phyloP scores from a whole-genome alignment of 345 rosid species.

The Euphorbia lathyris region DNA sequence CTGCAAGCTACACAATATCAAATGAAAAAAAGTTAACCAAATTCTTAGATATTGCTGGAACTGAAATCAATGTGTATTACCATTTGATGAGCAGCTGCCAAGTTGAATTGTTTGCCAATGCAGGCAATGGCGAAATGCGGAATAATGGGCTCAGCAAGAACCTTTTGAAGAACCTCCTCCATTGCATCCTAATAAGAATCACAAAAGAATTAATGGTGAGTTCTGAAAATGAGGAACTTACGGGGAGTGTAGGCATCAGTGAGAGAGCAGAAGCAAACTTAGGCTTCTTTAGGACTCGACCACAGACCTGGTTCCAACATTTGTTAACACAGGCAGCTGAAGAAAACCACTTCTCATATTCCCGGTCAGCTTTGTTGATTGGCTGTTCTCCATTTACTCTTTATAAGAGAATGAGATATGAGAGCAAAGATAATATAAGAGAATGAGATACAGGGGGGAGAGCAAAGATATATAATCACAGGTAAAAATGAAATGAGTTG shows the following conservation, averaged over 20 bases:
- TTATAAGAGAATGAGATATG: neutral
- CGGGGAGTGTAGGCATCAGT: too few relatives aligned
- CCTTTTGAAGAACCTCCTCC: too few relatives aligned
- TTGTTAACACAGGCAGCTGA: slow-evolving; percentile 48
- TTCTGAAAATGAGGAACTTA: slow-evolving; percentile 19
- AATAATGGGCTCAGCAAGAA: too few relatives aligned
- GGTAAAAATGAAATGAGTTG: neutral
- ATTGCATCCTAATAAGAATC: slow-evolving; percentile 43
- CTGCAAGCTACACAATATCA: too few relatives aligned
- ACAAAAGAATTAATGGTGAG: neutral
- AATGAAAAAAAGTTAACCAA: slow-evolving; percentile 11
- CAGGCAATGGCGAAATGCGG: too few relatives aligned
- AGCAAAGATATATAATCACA: neutral
- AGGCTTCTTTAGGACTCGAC: slow-evolving; percentile 43
- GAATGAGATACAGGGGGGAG: neutral
- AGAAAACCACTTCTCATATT: slow-evolving; percentile 50
- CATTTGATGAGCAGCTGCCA: too few relatives aligned
- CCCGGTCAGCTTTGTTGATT: too few relatives aligned
- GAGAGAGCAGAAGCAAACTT: too few relatives aligned
- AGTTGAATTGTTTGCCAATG: too few relatives aligned
- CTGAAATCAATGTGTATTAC: too few relatives aligned
- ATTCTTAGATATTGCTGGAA: too few relatives aligned
- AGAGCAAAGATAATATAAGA: neutral
- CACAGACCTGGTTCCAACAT: slow-evolving; percentile 42
- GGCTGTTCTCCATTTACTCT: too few relatives aligned